Evolutionary conservation across 768 basidiomycete species (phyloP).

Genomic region (Obba rivulosa): DNA sequence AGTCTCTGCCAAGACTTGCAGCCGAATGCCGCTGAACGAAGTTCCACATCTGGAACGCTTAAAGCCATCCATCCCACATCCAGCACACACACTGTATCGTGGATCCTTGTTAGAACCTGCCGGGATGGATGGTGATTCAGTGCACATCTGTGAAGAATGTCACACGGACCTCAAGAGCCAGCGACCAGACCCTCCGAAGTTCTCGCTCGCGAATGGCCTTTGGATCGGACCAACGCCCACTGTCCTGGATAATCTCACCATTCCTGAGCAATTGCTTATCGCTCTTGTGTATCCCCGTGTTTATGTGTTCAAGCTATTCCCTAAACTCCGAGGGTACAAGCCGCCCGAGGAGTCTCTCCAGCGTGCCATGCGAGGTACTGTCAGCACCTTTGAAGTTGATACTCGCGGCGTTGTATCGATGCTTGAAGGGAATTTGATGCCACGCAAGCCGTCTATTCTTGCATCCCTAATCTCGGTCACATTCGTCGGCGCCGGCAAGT

Average conservation of each 20-base stretch:
- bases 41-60: neutral
- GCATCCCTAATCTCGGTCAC: constrained; percentile 27
- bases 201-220: constrained; percentile 28
- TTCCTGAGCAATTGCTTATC: constrained; percentile 34
- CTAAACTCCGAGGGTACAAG: constrained; percentile 9
- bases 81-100: neutral
- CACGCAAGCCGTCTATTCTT: too few relatives aligned
- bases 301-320: constrained; percentile 33
- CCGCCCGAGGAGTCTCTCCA: constrained; percentile 1
- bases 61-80: neutral
- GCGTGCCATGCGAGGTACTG: constrained; percentile 30
- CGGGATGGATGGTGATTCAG: neutral
- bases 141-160: neutral
- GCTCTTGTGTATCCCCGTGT: constrained; percentile 25
- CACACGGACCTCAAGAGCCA: too few relatives aligned
- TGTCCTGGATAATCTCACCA: constrained; percentile 23
- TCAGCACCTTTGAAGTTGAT: constrained; percentile 27
- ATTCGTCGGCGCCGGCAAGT: constrained; percentile 25
- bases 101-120: neutral
- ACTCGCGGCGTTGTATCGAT: constrained; percentile 17
- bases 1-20: neutral
- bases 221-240: constrained; percentile 34
- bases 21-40: neutral
- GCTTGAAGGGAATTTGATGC: too few relatives aligned
- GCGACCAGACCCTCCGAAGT: too few relatives aligned